Percentiles rank a stretch among this genome's conserved stretches.
Conservation (phyloP, 352 stramenopile species). For the Phytophthora sp. region DNA sequence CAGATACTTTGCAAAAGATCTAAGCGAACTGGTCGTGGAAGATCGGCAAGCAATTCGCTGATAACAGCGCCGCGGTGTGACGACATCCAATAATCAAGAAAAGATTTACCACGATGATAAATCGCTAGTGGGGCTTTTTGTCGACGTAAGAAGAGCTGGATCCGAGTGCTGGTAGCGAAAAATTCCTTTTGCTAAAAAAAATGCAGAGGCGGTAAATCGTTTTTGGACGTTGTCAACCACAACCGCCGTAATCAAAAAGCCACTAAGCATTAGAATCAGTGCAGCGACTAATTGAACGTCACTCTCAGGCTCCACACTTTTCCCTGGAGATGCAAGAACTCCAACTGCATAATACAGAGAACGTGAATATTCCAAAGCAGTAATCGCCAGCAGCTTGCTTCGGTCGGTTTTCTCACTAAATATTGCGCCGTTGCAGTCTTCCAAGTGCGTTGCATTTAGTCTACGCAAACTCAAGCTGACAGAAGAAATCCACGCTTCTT, state of each 20-base stretch:
- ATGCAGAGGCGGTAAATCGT: constrained; percentile 47
- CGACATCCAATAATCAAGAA: constrained; percentile 70
- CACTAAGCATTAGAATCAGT: constrained; percentile 50
- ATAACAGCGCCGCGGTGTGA: constrained; percentile 56
- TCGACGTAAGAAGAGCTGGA: constrained; percentile 53
- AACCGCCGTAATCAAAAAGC: constrained; percentile 41
- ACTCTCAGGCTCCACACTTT: constrained; percentile 47
- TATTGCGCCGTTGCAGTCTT: constrained; percentile 5
- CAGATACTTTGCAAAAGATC: constrained; percentile 53
- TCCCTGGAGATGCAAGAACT: constrained; percentile 40
- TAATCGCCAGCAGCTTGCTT: constrained; percentile 9
- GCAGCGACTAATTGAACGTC: constrained; percentile 38
- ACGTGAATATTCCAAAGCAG: constrained; percentile 33
- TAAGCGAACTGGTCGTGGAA: constrained; percentile 46
- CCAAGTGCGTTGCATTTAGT: constrained; percentile 15
- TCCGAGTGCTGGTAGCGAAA: constrained; percentile 44
- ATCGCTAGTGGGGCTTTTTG: constrained; percentile 52
- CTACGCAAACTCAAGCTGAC: constrained; percentile 19
- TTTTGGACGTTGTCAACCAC: constrained; percentile 59
- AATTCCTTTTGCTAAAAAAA: constrained; percentile 66
- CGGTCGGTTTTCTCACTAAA: constrained; percentile 10
- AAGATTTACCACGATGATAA: constrained; percentile 54
- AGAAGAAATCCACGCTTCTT: constrained; percentile 34
- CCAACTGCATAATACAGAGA: constrained; percentile 49
- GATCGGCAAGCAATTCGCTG: constrained; percentile 48